phyloP scores from a whole-genome alignment of 768 basidiomycete species.

The Tulasnella sp. region DNA sequence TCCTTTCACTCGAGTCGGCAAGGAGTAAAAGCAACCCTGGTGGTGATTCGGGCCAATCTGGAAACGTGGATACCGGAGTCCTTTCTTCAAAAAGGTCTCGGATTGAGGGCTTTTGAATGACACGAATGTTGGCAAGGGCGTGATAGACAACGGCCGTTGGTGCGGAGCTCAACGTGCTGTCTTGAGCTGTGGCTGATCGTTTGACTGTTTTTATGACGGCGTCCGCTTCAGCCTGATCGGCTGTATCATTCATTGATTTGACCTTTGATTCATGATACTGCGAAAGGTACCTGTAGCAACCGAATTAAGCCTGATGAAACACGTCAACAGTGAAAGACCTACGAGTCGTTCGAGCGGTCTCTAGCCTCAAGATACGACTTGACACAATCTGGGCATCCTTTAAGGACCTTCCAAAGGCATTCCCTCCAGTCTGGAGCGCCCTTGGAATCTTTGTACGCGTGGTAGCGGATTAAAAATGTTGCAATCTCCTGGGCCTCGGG shows the following conservation, averaged over 20 bases:
- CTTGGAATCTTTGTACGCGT: conserved; percentile 49
- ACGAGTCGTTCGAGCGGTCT: conserved; percentile 59
- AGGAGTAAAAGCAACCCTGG: conserved; percentile 56
- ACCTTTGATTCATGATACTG: background rate
- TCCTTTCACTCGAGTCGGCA: conserved; percentile 31
- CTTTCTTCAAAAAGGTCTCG: conserved; percentile 35
- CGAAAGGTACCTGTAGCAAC: conserved; percentile 5
- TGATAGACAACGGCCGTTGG: conserved; percentile 53
- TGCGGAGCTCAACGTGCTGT: conserved; percentile 23
- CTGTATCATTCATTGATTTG: background rate
- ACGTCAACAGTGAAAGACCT: conserved; percentile 32
- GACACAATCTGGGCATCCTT: conserved; percentile 63
- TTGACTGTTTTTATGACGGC: background rate
- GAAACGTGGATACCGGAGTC: conserved; percentile 34
- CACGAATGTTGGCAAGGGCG: conserved; percentile 51
- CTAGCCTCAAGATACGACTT: conserved; percentile 59
- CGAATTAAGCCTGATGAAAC: background rate
- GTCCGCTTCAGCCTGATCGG: background rate
- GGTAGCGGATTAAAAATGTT: conserved; percentile 71
- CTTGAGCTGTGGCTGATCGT: background rate
- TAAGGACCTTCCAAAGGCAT: conserved; percentile 47
- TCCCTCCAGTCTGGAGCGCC: conserved; percentile 54
- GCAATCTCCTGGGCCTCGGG: conserved; percentile 56
- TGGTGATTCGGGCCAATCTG: conserved; percentile 51
- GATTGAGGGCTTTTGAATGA: conserved; percentile 48